phyloP scores from a whole-genome alignment of 2,329 filamentous ascomycete species.

The Colletotrichum sp. region DNA sequence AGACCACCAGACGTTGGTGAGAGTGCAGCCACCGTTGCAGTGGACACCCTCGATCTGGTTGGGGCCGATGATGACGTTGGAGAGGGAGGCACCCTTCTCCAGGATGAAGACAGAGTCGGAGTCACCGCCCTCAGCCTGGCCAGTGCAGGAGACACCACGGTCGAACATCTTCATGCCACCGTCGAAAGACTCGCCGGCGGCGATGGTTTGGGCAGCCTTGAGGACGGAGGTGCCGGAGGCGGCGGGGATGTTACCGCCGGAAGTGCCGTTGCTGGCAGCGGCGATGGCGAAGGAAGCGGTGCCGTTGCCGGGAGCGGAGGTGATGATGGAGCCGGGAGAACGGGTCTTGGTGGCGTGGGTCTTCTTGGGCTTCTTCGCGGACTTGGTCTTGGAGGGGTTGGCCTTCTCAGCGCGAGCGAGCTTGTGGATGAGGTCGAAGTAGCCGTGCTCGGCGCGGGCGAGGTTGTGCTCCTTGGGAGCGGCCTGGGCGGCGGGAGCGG shows the following conservation, averaged over 20 bases:
- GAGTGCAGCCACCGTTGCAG: slow-evolving; percentile 48
- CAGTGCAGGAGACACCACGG: slow-evolving; percentile 45
- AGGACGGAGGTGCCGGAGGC: slow-evolving; percentile 28
- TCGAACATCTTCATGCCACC: slow-evolving; percentile 36
- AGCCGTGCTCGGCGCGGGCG: slow-evolving; percentile 10
- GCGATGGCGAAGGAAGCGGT: background rate
- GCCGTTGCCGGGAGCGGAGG: slow-evolving; percentile 4
- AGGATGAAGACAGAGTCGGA: slow-evolving; percentile 48
- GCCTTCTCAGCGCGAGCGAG: slow-evolving; percentile 6
- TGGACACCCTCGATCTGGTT: slow-evolving; percentile 51
- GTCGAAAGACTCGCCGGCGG: slow-evolving; percentile 32
- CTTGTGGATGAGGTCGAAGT: slow-evolving; percentile 16
- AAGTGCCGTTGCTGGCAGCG: slow-evolving; percentile 2
- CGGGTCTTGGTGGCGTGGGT: slow-evolving; percentile 5
- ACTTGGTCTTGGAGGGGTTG: slow-evolving; percentile 1
- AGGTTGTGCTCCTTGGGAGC: background rate
- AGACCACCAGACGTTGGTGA: slow-evolving; percentile 41
- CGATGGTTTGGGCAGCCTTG: slow-evolving; percentile 27
- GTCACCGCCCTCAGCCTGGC: slow-evolving; percentile 46
- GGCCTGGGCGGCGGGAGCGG: background rate
- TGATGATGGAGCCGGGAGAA: slow-evolving; percentile 4
- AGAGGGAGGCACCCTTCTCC: slow-evolving; percentile 44
- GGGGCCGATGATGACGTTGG: slow-evolving; percentile 50
- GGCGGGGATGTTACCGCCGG: slow-evolving; percentile 27
- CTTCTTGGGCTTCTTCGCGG: slow-evolving; percentile 2